Base-by-base conservation (phyloP, 169 alveolate genomes). In the Babesia bovis region DNA sequence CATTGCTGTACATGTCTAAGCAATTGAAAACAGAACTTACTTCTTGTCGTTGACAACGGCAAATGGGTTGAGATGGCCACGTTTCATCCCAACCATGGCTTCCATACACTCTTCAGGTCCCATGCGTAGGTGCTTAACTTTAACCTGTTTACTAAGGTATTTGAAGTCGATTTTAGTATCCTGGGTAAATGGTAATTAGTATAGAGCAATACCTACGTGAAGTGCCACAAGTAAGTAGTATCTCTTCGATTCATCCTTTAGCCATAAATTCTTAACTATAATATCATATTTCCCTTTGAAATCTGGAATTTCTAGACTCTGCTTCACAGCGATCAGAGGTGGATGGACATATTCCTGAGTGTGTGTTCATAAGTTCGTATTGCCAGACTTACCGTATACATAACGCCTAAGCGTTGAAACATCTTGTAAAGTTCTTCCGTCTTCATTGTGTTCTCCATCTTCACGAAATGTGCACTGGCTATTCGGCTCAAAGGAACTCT, bases 11-110 rank as follows among this genome's bases (percentile, higher is more conserved):
- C 4, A 26, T 1, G 3, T 23, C n/a, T 33, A 57, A 1, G 40
- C 12, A 61, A 3, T 3, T n/a, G n/a, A 12, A 4, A 9, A 9
- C 36, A 38, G 21, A 50, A 33, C 52, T 60, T 75, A 75, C 66
- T 89, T 83, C 35, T 72, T 74, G 57, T 91, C 95, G 61, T 67
- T 72, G 67, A 85, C 82, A 17, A 87, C 51, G 51, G 93, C 90
- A 61, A 91, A 75, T 10, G 95, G 95, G 23, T 91, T 77, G 19
- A 90, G 83, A 53, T 78, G 69, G 4, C 95, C 95, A 36, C 85
- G 91, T 12, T 53, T 35, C 45, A 89, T 83, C 30, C 83, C 82
- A 12, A 85, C 71, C 41, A 88, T 71, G 38, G 52, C 76, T 61
- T 67, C 83, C 72, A 91, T 82, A 35, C 59, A 49, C 52, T 81